These are phyloP conservation scores for Canna indica DNA, from an alignment of 176 grass and related monocot species.

Conservation along the genomic window DNA sequence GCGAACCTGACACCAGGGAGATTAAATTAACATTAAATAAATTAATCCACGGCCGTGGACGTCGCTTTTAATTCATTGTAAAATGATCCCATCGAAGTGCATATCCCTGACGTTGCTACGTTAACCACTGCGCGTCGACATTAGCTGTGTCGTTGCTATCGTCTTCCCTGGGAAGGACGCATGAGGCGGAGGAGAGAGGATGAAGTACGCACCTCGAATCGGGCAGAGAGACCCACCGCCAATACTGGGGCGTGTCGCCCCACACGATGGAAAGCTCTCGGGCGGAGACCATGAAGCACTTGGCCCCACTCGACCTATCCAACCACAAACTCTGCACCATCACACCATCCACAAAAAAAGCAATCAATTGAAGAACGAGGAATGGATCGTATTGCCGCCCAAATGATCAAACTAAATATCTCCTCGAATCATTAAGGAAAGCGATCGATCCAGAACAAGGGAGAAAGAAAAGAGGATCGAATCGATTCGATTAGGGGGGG, in stretches of 20 bases:
- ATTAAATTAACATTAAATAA: not conserved
- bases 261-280: constrained; percentile 30
- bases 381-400: not conserved
- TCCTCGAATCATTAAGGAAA: too few relatives aligned
- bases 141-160: too few relatives aligned
- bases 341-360: not conserved
- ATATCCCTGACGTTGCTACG: too few relatives aligned
- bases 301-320: constrained; percentile 35
- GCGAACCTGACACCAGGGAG: constrained; percentile 16
- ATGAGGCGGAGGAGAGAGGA: too few relatives aligned
- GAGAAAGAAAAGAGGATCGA: too few relatives aligned
- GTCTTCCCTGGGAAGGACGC: too few relatives aligned
- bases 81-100: too few relatives aligned
- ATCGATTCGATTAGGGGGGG: not conserved
- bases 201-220: constrained; percentile 35
- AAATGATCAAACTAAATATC: not conserved
- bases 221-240: constrained; percentile 36
- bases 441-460: too few relatives aligned
- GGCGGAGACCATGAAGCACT: constrained; percentile 48
- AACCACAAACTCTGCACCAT: constrained; percentile 38
- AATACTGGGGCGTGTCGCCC: constrained; percentile 27
- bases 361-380: not conserved
- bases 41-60: not conserved
- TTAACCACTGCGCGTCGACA: too few relatives aligned
- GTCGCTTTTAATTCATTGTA: not conserved